Base-by-base conservation (phyloP, 2,329 filamentous ascomycete species). In the Whalleya microplaca region DNA sequence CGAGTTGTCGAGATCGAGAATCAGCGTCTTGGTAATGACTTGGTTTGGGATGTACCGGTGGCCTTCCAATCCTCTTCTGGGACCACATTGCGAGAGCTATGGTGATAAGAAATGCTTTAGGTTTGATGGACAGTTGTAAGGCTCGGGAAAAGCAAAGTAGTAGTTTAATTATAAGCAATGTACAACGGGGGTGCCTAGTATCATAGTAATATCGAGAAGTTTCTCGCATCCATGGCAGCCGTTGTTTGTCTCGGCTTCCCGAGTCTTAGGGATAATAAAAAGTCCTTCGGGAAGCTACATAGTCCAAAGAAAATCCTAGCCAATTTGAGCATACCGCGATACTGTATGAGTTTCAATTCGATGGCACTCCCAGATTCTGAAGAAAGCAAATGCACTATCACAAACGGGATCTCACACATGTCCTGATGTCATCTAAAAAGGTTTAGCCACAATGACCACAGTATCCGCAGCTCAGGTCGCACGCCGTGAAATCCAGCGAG, bases 401-500 rank as follows among this genome's bases (percentile, higher is more conserved):
- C 51, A 51, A 54, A 59, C 45, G 18, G 37, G 19, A 21, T 20
- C 45, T 27, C 43, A 29, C 32, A 16, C 45, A 44, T 29, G 45
- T 51, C 21, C 50, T 37, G 41, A 58, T 52, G 42, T 44, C 21
- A 45, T 21, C 45, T 43, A 32, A 45, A 27, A 19, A 5, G 23
- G 18, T 29, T 48, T 40, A 57, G 12, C 27, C 53, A 62, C 66
- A 67, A 19, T 46, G 59, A 42, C 65, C 63, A 51, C 65, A 66
- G 51, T 68, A 66, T 27, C 63, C 64, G 52, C 65, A 68, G 1
- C 37, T 43, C 2, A 37, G 16, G 47, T 54, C 51, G 47, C 65
- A 68, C 3, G 60, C 57, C 44, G 59, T 64, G 49, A 59, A 67
- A 46, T 66, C 64, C 46, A 65, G 44, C 12, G 45, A 45, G 47